Conservation (phyloP, 2,329 filamentous ascomycete species). For the Aplosporella prunicola region DNA sequence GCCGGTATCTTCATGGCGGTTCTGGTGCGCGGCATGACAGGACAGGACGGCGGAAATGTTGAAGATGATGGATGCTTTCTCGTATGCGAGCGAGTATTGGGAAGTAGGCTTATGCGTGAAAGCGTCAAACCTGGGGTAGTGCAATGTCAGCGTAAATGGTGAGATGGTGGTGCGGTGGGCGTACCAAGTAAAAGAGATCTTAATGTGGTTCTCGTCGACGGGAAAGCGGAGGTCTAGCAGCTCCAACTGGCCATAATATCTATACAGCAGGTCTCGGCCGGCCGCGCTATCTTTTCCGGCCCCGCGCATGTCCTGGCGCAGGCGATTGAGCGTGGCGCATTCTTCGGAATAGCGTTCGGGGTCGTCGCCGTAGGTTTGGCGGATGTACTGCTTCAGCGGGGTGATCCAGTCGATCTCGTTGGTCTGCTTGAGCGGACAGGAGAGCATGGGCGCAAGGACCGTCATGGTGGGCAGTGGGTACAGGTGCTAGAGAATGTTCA, state of each 20-base stretch:
- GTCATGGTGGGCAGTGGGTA: slow-evolving; percentile 19
- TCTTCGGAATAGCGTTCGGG: slow-evolving; percentile 93
- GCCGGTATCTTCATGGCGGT: slow-evolving; percentile 81
- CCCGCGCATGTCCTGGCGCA: slow-evolving; percentile 96
- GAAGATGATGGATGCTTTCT: slow-evolving; percentile 98
- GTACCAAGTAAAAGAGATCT: slow-evolving; percentile 97
- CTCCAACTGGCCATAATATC: slow-evolving; percentile 96
- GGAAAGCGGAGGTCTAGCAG: slow-evolving; percentile 89
- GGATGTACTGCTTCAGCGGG: slow-evolving; percentile 87
- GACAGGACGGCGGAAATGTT: slow-evolving; percentile 97
- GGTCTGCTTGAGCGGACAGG: slow-evolving; percentile 81
- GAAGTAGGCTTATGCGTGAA: slow-evolving; percentile 97
- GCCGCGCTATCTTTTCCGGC: slow-evolving; percentile 94
- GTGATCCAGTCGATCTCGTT: slow-evolving; percentile 98
- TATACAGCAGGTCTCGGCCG: slow-evolving; percentile 84
- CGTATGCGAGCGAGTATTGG: slow-evolving; percentile 92
- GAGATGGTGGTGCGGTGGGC: slow-evolving; percentile 12
- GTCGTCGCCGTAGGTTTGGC: slow-evolving; percentile 89
- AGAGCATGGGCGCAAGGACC: slow-evolving; percentile 82
- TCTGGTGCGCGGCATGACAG: slow-evolving; percentile 88
- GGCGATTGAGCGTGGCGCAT: slow-evolving; percentile 83
- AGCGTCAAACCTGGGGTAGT: slow-evolving; percentile 88
- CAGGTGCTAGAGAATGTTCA: background rate
- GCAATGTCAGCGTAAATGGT: slow-evolving; percentile 16
- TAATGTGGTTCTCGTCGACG: slow-evolving; percentile 97